phyloP scores from a whole-genome alignment of 805 yeast species.

The Wickerhamiella lipophila region DNA sequence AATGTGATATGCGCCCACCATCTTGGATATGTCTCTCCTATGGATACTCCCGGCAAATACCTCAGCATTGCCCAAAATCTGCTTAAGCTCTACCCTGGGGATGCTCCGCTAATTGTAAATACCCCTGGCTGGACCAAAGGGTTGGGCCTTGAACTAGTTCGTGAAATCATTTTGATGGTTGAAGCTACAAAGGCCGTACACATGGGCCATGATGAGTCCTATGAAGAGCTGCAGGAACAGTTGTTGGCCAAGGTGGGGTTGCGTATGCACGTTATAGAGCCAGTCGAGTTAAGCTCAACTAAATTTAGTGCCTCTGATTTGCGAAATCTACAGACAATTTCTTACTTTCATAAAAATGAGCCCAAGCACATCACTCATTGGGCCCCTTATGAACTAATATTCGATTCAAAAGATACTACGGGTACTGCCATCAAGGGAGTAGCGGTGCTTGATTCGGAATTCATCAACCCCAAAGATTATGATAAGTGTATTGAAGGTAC shows the following conservation, averaged over 20 bases:
- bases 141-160: slow-evolving; percentile 57
- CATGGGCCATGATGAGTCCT: slow-evolving; percentile 34
- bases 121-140: slow-evolving; percentile 92
- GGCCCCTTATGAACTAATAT: slow-evolving; percentile 25
- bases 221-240: slow-evolving; percentile 21
- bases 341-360: slow-evolving; percentile 22
- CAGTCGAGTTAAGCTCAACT: neutral
- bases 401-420: slow-evolving; percentile 16
- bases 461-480: slow-evolving; percentile 21
- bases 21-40: slow-evolving; percentile 59
- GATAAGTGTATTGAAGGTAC: slow-evolving; percentile 26
- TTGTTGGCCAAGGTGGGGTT: slow-evolving; percentile 7
- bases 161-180: slow-evolving; percentile 30
- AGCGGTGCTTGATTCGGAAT: slow-evolving; percentile 21
- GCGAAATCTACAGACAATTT: slow-evolving; percentile 20
- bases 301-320: slow-evolving; percentile 20
- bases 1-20: slow-evolving; percentile 28
- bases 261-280: neutral
- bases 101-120: slow-evolving; percentile 44
- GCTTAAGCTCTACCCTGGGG: slow-evolving; percentile 25
- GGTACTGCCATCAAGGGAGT: slow-evolving; percentile 22
- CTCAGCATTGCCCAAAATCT: slow-evolving; percentile 34
- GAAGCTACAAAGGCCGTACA: slow-evolving; percentile 48
- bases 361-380: slow-evolving; percentile 27
- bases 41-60: slow-evolving; percentile 50